phyloP scores from a whole-genome alignment of 1,284 basidiomycete genomes.

The Rhodotorula sp. region DNA sequence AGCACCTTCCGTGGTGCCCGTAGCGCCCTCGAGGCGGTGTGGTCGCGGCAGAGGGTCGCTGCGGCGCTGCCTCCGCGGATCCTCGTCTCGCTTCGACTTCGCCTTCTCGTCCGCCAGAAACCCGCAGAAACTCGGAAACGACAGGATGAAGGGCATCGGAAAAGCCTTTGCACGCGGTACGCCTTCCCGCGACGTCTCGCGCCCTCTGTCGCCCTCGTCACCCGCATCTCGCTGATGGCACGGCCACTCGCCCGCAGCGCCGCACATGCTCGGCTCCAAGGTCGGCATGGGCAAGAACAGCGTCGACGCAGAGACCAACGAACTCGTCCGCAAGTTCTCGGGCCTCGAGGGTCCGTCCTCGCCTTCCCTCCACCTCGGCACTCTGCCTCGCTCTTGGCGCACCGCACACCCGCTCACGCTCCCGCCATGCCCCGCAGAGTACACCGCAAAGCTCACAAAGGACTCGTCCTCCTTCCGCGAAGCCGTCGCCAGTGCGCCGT shows the following conservation, averaged over 20 bases:
- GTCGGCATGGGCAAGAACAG: conserved; percentile 89
- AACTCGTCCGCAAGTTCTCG: conserved; percentile 37
- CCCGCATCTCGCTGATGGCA: background rate
- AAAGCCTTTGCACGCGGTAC: conserved; percentile 28
- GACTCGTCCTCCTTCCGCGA: conserved; percentile 87
- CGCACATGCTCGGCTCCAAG: conserved; percentile 78
- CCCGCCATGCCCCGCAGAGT: conserved; percentile 63
- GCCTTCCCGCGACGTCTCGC: background rate
- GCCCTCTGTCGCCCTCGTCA: background rate
- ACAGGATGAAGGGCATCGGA: conserved; percentile 26
- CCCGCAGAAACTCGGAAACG: too few species aligned
- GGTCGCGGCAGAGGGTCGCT: too few species aligned
- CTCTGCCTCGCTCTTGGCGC: background rate
- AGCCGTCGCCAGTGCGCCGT: conserved; percentile 71
- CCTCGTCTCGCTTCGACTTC: background rate
- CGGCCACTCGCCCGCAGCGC: conserved; percentile 60
- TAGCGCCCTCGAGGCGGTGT: too few species aligned
- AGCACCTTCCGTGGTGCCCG: too few species aligned
- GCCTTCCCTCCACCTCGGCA: too few species aligned
- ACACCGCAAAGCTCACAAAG: conserved; percentile 86
- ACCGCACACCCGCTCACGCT: background rate
- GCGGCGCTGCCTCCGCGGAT: background rate
- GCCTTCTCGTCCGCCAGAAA: background rate
- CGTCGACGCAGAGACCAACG: conserved; percentile 60
- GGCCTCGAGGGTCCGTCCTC: conserved; percentile 31